Conservation (phyloP, 225 moss, liverwort and hornwort genomes). For the Takakia lepidozioides region DNA sequence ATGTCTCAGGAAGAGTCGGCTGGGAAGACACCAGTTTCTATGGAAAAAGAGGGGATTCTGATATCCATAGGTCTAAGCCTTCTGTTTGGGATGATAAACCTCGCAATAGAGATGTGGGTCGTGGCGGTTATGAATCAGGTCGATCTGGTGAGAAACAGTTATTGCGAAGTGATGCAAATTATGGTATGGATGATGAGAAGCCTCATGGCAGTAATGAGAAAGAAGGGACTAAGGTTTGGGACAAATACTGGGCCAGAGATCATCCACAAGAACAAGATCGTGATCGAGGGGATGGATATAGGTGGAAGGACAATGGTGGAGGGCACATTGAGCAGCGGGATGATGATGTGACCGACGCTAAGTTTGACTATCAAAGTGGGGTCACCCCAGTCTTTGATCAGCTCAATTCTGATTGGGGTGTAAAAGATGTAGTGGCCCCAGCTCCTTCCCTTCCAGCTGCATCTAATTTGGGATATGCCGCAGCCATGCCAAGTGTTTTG, state of each 20-base stretch:
- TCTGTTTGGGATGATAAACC: constrained; percentile 41
- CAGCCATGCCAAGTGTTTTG: constrained; percentile 17
- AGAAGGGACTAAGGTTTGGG: constrained; percentile 49
- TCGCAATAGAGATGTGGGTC: constrained; percentile 47
- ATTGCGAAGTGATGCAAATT: constrained; percentile 32
- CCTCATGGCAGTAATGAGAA: constrained; percentile 38
- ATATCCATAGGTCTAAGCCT: constrained; percentile 36
- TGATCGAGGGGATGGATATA: constrained; percentile 23
- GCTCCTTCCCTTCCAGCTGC: constrained; percentile 11
- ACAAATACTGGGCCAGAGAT: constrained; percentile 55
- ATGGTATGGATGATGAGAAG: constrained; percentile 31
- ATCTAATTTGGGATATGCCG: constrained; percentile 11
- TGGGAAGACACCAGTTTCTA: constrained; percentile 16
- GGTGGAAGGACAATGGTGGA: constrained; percentile 60
- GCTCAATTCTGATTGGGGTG: constrained; percentile 51
- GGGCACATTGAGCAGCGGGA: constrained; percentile 35
- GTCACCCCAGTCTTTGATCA: constrained; percentile 61
- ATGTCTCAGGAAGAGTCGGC: constrained; percentile 18
- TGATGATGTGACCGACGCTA: constrained; percentile 28
- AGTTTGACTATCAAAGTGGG: constrained; percentile 26
- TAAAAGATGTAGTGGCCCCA: constrained; percentile 23
- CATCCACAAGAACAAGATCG: constrained; percentile 35
- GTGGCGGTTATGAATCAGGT: constrained; percentile 37
- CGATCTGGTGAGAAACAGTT: constrained; percentile 47
- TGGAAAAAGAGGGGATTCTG: constrained; percentile 33